Evolutionary conservation across 139 green algal genomes (phyloP).

Genomic region (Astrephomene gubernaculifera): DNA sequence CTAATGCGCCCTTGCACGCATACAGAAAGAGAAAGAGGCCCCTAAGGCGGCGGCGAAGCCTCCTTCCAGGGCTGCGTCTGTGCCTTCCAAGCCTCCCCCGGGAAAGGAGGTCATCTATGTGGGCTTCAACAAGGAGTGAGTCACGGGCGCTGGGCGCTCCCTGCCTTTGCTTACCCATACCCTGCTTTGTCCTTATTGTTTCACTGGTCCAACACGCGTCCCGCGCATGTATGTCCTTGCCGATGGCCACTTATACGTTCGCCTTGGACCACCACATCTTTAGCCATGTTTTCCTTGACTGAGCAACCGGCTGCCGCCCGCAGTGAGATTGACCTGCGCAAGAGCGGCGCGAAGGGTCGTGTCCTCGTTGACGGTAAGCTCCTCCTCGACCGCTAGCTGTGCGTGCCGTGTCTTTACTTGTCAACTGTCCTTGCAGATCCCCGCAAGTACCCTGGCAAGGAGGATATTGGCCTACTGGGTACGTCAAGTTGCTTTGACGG

Average conservation of each 20-base stretch:
- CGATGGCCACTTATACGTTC: no score
- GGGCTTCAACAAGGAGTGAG: slow-evolving; percentile 69
- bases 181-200: no score
- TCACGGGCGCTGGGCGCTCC: no score
- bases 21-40: slow-evolving; percentile 35
- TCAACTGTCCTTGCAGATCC: slow-evolving; percentile 45
- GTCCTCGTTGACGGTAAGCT: slow-evolving; percentile 69
- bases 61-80: slow-evolving; percentile 9
- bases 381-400: background rate
- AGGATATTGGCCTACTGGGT: slow-evolving; percentile 63
- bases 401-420: no score
- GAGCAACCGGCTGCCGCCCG: no score
- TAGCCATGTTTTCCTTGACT: no score
- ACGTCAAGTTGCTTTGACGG: no score
- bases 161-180: no score
- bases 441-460: slow-evolving; percentile 76
- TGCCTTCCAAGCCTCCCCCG: slow-evolving; percentile 1
- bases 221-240: no score
- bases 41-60: background rate
- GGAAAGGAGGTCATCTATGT: slow-evolving; percentile 66
- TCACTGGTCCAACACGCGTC: no score
- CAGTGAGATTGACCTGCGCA: slow-evolving; percentile 50
- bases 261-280: no score
- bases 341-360: slow-evolving; percentile 57
- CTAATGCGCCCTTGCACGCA: no score